Percentiles rank a stretch among this genome's conserved stretches.
Conservation (phyloP, 768 basidiomycete species). For the Lentinula raphanica region DNA sequence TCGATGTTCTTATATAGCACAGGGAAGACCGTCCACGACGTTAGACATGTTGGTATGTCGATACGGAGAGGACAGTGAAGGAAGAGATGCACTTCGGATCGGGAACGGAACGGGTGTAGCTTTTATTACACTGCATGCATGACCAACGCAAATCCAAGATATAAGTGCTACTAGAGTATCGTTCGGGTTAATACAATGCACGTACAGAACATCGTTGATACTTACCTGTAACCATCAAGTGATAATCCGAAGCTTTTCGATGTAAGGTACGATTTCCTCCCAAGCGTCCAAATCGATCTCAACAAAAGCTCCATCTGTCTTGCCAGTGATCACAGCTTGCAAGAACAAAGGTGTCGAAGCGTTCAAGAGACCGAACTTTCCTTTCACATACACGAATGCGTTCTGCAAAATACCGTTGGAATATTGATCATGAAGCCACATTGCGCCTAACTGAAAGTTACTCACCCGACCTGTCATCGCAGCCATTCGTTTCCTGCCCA, state of each 20-base stretch:
- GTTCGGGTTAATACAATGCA: no score
- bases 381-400: conserved; percentile 30
- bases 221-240: conserved; percentile 3
- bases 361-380: conserved; percentile 31
- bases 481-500: conserved; percentile 27
- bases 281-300: conserved; percentile 30
- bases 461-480: conserved; percentile 29
- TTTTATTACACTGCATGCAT: no score
- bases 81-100: not conserved
- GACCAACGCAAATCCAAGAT: no score
- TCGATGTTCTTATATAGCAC: not conserved
- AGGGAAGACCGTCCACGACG: no score
- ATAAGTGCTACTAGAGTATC: no score
- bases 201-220: not conserved
- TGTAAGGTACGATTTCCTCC: conserved; percentile 29
- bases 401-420: conserved; percentile 16
- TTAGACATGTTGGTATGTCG: not conserved
- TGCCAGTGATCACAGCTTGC: conserved; percentile 21
- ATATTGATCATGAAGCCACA: not conserved
- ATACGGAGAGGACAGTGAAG: not conserved
- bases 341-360: conserved; percentile 22
- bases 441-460: not conserved
- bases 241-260: conserved; percentile 18
- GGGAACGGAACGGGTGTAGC: not conserved
- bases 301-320: conserved; percentile 17